These are phyloP conservation scores for Wickerhamomyces kurtzmanii DNA, from an alignment of 805 yeast genomes.

Conservation along the genomic window DNA sequence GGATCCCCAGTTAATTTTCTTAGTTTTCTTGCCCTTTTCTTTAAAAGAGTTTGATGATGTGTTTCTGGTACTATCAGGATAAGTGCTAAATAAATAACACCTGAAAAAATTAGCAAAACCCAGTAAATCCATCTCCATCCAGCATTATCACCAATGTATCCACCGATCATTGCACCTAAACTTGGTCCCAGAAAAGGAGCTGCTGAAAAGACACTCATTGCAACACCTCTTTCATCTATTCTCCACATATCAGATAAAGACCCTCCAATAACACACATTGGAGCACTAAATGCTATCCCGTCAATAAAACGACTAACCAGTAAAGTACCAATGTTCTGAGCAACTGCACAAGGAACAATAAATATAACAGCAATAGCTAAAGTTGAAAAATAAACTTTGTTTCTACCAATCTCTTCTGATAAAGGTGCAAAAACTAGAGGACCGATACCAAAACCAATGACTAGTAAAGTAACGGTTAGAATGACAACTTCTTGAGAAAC, in stretches of 20 bases:
- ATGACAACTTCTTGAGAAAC: constrained; percentile 50
- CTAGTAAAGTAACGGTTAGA: constrained; percentile 47
- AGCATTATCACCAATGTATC: constrained; percentile 45
- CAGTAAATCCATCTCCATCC: constrained; percentile 73
- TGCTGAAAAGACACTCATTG: constrained; percentile 62
- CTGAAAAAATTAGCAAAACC: constrained; percentile 46
- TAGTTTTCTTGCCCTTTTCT: constrained; percentile 42
- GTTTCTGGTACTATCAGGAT: constrained; percentile 49
- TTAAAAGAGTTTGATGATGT: constrained; percentile 45
- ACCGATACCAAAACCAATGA: constrained; percentile 57
- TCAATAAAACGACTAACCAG: constrained; percentile 57
- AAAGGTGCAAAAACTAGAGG: constrained; percentile 57
- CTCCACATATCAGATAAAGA: constrained; percentile 65
- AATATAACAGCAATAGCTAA: constrained; percentile 46
- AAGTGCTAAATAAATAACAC: constrained; percentile 29
- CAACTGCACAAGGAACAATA: constrained; percentile 53
- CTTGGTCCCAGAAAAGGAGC: constrained; percentile 69
- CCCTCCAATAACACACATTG: constrained; percentile 72
- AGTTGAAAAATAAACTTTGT: constrained; percentile 36
- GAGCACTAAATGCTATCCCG: constrained; percentile 66
- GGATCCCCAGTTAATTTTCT: constrained; percentile 43
- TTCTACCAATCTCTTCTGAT: constrained; percentile 55
- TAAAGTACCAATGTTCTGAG: constrained; percentile 51
- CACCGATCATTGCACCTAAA: constrained; percentile 56
- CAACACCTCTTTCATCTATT: constrained; percentile 49